Evolutionary conservation across 1,284 basidiomycete genomes (phyloP).

Genomic region (Ceratobasidium theobromae): DNA sequence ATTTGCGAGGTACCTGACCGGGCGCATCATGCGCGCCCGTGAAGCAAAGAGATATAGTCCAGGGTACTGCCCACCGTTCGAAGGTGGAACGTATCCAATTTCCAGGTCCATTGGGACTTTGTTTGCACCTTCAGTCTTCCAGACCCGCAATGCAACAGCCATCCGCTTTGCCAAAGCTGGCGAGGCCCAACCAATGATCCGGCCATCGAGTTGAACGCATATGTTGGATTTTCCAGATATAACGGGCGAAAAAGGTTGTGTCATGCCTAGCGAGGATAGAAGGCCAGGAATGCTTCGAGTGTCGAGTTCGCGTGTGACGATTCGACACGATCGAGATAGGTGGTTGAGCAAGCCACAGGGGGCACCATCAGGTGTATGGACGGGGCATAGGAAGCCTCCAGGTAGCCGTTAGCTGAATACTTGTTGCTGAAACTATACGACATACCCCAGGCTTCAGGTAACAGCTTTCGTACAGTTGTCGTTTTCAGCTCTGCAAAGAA

Average conservation of each 20-base stretch:
- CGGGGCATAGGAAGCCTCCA: constrained; percentile 93
- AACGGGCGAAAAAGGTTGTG: constrained; percentile 76
- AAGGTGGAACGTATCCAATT: constrained; percentile 89
- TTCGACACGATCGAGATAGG: constrained; percentile 90
- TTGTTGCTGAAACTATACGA: constrained; percentile 3
- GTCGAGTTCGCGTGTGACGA: constrained; percentile 78
- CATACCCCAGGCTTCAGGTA: constrained; percentile 97
- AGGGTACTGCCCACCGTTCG: constrained; percentile 94
- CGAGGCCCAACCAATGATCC: constrained; percentile 93
- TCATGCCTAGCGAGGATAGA: constrained; percentile 91
- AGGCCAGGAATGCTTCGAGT: constrained; percentile 81
- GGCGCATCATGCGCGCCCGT: constrained; percentile 94
- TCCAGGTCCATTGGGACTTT: constrained; percentile 92
- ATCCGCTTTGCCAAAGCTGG: constrained; percentile 76
- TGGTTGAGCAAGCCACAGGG: constrained; percentile 99
- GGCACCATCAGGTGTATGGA: constrained; percentile 97
- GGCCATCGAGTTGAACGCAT: constrained; percentile 91
- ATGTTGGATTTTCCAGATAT: constrained; percentile 82
- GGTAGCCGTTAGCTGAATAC: constrained; percentile 30
- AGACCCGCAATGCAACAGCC: constrained; percentile 81
- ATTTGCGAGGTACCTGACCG: constrained; percentile 90
- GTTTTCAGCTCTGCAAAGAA: constrained; percentile 99
- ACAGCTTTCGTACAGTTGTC: constrained; percentile 93
- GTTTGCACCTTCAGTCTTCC: constrained; percentile 90
- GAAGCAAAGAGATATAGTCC: constrained; percentile 93